Evolutionary conservation across 108 stramenopile genomes (phyloP), one percentile per base, ranked within the genome.

Genomic region (Skeletonema tropicum): DNA sequence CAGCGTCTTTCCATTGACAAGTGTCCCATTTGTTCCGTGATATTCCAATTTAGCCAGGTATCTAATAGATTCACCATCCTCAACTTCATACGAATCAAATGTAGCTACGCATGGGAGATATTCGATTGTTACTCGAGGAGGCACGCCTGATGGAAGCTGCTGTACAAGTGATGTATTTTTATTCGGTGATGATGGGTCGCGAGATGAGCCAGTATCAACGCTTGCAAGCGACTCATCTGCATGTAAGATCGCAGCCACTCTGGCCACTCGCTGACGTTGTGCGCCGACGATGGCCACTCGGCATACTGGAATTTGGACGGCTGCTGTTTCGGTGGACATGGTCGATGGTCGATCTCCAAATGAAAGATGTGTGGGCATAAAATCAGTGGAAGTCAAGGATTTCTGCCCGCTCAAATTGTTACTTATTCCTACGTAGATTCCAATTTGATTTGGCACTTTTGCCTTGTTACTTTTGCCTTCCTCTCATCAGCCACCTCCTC

Each of bases 61-160:
- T 60, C 87, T 68, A 36, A 94, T 65, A 0, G 41, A 45, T 2
- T 76, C 57, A 5, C 87, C 89, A 32, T 72, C 12, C 31, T 89
- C 86, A 33, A 84, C 69, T 36, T 75, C 68, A 64, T 94, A 94
- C 13, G 84, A 80, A 48, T 73, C 86, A 78, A 94, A 87, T 30
- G 83, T 76, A 13, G 90, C 93, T 19, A 94, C 83, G 57, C 89
- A 92, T 7, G 93, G 90, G 9, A 94, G 64, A 68, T 78, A 85
- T 71, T 90, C 80, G 29, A 85, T 68, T 6, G 70, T 33, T 66
- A 83, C 52, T 9, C 62, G 19, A 11, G 42, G 25, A 25, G 81
- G 81, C 13, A 81, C 29, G 36, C 45, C 70, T 17, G 45, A 39
- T 8, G 57, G 69, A 46, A 66, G 52, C 12, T 36, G 5, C 13